These are phyloP conservation scores for Globisporangium mamillatum DNA, from an alignment of 352 stramenopile species.

Conservation along the genomic window DNA sequence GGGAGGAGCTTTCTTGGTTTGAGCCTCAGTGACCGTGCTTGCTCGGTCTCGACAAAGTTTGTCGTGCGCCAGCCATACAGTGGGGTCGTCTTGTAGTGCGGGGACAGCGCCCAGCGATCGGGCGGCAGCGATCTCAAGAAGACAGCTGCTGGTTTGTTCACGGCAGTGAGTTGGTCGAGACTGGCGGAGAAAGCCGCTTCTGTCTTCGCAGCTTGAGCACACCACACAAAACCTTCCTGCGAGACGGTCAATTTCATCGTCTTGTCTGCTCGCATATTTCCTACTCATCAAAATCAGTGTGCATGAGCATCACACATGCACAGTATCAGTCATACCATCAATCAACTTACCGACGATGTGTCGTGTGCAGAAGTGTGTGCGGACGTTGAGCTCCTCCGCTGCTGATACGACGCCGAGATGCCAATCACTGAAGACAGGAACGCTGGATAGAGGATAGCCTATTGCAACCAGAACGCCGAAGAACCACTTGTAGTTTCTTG, in stretches of 20 bases:
- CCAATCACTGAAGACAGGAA: neutral
- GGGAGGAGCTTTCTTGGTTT: too few relatives aligned
- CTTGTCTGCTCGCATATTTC: neutral
- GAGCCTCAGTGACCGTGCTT: too few relatives aligned
- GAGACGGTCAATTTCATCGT: neutral
- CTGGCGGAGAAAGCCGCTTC: neutral
- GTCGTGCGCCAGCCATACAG: neutral
- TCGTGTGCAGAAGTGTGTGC: neutral
- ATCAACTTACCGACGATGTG: neutral
- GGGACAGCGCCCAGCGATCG: neutral
- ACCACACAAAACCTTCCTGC: neutral
- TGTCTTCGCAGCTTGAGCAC: neutral
- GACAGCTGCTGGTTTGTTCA: neutral
- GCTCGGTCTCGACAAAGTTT: neutral
- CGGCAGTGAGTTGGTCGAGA: neutral
- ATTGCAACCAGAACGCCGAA: neutral
- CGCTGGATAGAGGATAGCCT: neutral
- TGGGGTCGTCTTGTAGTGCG: neutral
- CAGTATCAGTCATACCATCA: neutral
- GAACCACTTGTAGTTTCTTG: neutral
- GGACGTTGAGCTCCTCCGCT: neutral
- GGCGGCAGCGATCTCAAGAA: conserved; percentile 1
- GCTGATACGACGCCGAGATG: neutral
- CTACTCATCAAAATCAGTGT: neutral
- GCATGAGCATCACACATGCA: neutral